A percentile compares a stretch with the other conserved stretches of the same genome.
phyloP scores from a whole-genome alignment of 2,329 filamentous ascomycete species.

The Arthrobotrys musiformis region DNA sequence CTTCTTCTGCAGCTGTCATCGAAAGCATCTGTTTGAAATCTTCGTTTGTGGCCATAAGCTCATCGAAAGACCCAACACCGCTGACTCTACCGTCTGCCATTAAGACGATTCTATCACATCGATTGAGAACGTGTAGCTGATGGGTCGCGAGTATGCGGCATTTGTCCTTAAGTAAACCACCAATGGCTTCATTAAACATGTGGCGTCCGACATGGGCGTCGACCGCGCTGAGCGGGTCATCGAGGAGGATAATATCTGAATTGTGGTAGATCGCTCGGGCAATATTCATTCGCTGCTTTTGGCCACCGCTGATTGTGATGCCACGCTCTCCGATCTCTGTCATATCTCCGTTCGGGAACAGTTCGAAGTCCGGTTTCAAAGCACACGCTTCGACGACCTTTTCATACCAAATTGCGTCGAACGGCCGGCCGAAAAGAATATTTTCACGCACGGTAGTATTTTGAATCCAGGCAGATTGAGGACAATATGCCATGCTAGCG shows the following conservation, averaged over 20 bases:
- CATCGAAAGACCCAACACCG: conserved; percentile 87
- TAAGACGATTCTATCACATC: conserved; percentile 91
- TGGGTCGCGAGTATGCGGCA: conserved; percentile 93
- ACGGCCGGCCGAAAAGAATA: conserved; percentile 94
- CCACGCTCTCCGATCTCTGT: conserved; percentile 66
- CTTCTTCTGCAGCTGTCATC: conserved; percentile 68
- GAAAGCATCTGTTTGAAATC: conserved; percentile 82
- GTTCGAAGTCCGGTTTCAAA: conserved; percentile 61
- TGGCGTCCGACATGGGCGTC: conserved; percentile 77
- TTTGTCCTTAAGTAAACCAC: conserved; percentile 86
- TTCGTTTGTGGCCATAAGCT: conserved; percentile 81
- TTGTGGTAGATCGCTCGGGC: conserved; percentile 81
- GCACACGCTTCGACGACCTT: conserved; percentile 62
- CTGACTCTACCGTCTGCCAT: conserved; percentile 87
- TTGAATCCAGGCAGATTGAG: conserved; percentile 95
- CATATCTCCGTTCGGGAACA: conserved; percentile 62
- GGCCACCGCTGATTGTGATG: conserved; percentile 66
- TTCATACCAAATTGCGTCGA: conserved; percentile 80
- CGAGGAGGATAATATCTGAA: conserved; percentile 75
- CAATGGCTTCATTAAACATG: conserved; percentile 93
- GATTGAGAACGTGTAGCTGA: conserved; percentile 89
- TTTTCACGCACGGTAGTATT: conserved; percentile 98
- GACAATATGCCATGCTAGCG: conserved; percentile 87
- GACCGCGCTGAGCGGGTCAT: conserved; percentile 75
- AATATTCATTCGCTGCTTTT: conserved; percentile 75